Evolutionary conservation across 2,329 filamentous ascomycete species (phyloP).

Genomic region (Thelonectria rubi): DNA sequence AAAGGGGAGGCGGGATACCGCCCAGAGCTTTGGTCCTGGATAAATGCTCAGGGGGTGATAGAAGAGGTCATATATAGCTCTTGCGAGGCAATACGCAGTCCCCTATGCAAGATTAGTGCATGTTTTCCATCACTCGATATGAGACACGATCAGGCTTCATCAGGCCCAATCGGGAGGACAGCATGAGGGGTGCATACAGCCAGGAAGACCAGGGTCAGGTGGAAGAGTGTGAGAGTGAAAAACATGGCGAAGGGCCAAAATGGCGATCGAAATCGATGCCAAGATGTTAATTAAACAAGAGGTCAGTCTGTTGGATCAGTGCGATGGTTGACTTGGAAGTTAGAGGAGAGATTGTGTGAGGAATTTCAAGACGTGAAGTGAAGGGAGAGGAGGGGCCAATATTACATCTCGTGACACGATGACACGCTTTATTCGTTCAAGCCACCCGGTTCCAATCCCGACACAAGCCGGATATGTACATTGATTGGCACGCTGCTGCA

Average conservation of each 20-base stretch:
- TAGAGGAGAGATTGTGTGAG: background rate
- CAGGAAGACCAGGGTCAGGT: background rate
- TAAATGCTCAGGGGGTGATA: conserved; percentile 12
- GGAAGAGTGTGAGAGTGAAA: background rate
- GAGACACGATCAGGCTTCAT: background rate
- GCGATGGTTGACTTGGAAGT: background rate
- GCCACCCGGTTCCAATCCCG: too few relatives aligned
- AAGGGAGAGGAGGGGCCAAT: background rate
- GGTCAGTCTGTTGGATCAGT: background rate
- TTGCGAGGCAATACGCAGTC: background rate
- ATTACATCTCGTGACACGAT: too few relatives aligned
- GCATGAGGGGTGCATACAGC: background rate
- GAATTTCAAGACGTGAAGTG: background rate
- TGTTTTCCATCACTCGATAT: background rate
- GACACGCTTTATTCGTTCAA: too few relatives aligned
- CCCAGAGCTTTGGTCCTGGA: conserved; percentile 17
- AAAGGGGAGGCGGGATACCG: conserved; percentile 1
- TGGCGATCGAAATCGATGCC: background rate
- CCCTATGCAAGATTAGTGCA: background rate
- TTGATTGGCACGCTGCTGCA: too few relatives aligned
- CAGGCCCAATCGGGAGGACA: background rate
- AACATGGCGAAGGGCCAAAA: background rate
- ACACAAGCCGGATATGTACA: too few relatives aligned
- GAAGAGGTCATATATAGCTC: conserved; percentile 8
- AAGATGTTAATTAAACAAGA: background rate